phyloP scores from a whole-genome alignment of 345 rosid genomes.

The Gossypium turneri region DNA sequence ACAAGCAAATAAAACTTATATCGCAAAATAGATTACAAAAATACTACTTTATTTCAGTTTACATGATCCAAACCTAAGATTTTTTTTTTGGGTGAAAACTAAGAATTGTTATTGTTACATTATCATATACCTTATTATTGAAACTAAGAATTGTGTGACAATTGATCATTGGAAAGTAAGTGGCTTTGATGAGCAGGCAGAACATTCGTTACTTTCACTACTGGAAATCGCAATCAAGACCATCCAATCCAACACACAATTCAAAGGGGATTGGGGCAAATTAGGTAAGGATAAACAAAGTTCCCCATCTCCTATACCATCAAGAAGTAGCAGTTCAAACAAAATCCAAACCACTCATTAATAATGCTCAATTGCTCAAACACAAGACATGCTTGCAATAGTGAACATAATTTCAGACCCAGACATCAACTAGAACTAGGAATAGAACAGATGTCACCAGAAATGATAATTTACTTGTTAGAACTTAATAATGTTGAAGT shows the following conservation, averaged over 20 bases:
- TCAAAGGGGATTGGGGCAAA: neutral
- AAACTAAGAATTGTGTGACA: neutral
- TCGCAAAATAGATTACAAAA: neutral
- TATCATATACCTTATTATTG: neutral
- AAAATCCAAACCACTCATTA: neutral
- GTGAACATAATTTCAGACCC: neutral
- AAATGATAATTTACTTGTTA: neutral
- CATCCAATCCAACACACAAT: neutral
- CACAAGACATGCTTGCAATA: neutral
- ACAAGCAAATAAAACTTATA: conserved; percentile 2
- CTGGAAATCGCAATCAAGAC: neutral
- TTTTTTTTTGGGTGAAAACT: neutral
- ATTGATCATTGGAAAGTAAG: neutral
- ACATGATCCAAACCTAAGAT: neutral
- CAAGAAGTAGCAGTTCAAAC: neutral
- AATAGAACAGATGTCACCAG: neutral
- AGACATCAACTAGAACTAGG: neutral
- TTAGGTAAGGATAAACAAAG: neutral
- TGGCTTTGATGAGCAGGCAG: neutral
- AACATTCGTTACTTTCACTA: neutral
- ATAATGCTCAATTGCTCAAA: neutral
- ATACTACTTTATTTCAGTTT: neutral
- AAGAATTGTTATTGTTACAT: neutral
- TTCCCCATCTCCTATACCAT: neutral
- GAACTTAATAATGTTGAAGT: neutral